Base-by-base conservation (phyloP, 2,329 filamentous ascomycete genomes). In the Ramularia collo-cygni region DNA sequence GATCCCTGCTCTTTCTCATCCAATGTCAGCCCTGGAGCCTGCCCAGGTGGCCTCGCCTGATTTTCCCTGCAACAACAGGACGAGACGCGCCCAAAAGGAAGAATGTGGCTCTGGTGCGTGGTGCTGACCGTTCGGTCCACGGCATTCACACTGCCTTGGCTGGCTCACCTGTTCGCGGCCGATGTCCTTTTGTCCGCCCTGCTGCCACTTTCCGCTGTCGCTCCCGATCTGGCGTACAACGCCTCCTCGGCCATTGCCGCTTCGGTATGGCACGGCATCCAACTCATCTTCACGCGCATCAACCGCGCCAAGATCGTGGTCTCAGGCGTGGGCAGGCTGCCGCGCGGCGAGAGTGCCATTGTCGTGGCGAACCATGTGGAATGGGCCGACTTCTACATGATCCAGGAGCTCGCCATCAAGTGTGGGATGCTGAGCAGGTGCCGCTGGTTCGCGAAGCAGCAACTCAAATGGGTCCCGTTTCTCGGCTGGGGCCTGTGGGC, bases 311-410 rank as follows among this genome's bases (percentile, higher is more conserved):
- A 60, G 38, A 75, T 81, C 49, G 66, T 66, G 27, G 60, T 71
- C 19, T 74, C 74, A 6, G 76, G 75, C 12, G 44, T 37, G 13
- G 71, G 76, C 47, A 43, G 52, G 1, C 59, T 79, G 7, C 75
- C 73, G 1, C 39, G 43, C 8, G 66, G 65, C n/a, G 77, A 81
- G 59, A 76, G 71, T 17, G 76, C 75, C 38, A 71, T 81, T 38
- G 72, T 81, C 21, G 62, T 81, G 38, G 64, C 70, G 38, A 79
- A 81, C 55, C 77, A 80, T 59, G 70, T 78, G 28, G 68, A 67
- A 37, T 81, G 76, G 77, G 66, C 69, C 41, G 77, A 81, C 58
- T 79, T 81, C 54, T 81, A 79, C 63, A 71, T 79, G 66, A 75
- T 80, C 47, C 76, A 81, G 59, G 69, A 70, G 27, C 59, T 79